phyloP scores from a whole-genome alignment of 2,329 filamentous ascomycete genomes.

The Botrytis aclada region DNA sequence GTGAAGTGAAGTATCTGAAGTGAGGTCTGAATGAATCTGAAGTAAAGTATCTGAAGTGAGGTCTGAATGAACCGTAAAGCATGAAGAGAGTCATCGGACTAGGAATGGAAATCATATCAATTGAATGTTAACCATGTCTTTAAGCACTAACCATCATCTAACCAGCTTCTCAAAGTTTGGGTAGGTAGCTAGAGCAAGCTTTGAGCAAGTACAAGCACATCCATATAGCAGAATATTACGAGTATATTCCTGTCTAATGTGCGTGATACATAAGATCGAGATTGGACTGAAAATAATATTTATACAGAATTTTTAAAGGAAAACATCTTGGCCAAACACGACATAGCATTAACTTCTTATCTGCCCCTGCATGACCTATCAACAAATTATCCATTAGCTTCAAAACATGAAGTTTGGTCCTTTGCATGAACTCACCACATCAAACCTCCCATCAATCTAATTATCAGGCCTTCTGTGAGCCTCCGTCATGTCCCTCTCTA shows the following conservation, averaged over 20 bases:
- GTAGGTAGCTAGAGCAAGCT: too few species aligned
- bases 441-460: conserved; percentile 55
- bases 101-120: too few species aligned
- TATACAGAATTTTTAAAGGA: neutral
- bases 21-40: neutral
- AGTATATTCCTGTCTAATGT: neutral
- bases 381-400: neutral
- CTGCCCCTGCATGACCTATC: neutral
- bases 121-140: neutral
- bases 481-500: conserved; percentile 51
- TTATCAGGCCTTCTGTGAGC: conserved; percentile 43
- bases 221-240: neutral
- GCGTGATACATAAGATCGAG: neutral
- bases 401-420: neutral
- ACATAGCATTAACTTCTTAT: neutral
- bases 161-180: neutral
- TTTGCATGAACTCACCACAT: conserved; percentile 37
- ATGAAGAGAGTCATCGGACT: too few species aligned
- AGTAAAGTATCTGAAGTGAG: too few species aligned
- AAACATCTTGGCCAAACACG: neutral
- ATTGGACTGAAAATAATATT: neutral
- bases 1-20: neutral
- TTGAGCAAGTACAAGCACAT: neutral
- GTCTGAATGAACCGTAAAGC: neutral
- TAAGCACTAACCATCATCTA: neutral